Base-by-base conservation (phyloP, 2,329 filamentous ascomycete species). In the Aspergillus calidoustus region DNA sequence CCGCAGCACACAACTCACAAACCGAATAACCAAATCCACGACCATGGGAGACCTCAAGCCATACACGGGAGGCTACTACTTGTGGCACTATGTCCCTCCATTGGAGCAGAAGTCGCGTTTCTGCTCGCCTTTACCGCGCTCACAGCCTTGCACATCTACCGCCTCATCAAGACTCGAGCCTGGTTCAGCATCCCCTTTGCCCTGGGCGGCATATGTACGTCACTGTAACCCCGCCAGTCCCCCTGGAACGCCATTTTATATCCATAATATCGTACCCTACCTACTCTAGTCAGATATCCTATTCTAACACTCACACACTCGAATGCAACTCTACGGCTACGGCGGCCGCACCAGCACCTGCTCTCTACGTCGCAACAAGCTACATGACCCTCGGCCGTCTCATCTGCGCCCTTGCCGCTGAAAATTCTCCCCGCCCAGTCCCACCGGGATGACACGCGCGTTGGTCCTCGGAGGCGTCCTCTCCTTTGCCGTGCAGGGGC, bases 301-400 rank as follows among this genome's bases (percentile, higher is more conserved):
- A 34, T 34, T 7, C 30, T 34, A 34, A 34, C 30, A 34, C 30
- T 34, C 9, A 11, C 6, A 34, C 9, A 7, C 30, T 34, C 30
- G 7, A 34, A 11, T 34, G 7, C 3, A 34, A 11, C 6, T 34
- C 30, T 34, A 34, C 30, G 30, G 30, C 30, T 34, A 34, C 30
- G 30, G 30, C 30, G 30, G 30, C 30, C 30, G 30, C 30, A 34
- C 3, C 6, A 11, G 30, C 30, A 11, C 82, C 82, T 1, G 79
- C 79, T 2, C 78, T 83, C 49, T 79, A 82, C 62, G 82, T 82
- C 19, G 82, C 82, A n/a, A 77, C 78, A 1, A 80, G 82, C 65
- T 83, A 84, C 66, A 84, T 82, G 71, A 73, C 76, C n/a, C 77
- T 83, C 52, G 78, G 77, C 43, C 78, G 82, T 11, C 74, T 83